phyloP scores from a whole-genome alignment of 164 flowering plant genomes.

The Taxillus chinensis region DNA sequence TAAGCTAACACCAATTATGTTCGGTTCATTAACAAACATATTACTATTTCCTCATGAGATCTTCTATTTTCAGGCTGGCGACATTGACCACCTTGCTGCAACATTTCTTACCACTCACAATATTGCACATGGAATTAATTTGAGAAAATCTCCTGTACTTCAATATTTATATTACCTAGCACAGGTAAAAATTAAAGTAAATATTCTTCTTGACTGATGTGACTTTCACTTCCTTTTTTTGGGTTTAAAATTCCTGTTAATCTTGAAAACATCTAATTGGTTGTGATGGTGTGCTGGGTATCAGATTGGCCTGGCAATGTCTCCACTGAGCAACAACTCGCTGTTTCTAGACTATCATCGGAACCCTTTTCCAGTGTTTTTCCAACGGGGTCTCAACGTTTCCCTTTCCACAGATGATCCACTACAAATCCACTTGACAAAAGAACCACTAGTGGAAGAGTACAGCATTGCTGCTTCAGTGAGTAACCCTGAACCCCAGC shows the following conservation, averaged over 20 bases:
- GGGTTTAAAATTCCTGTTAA: not conserved
- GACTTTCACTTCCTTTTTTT: not conserved
- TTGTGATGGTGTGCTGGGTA: slow-evolving; percentile 8
- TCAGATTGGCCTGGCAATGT: slow-evolving; percentile 97
- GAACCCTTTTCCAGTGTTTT: slow-evolving; percentile 84
- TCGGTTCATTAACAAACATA: not conserved
- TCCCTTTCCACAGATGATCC: slow-evolving; percentile 99
- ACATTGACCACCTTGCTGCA: slow-evolving; percentile 96
- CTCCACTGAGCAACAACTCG: slow-evolving; percentile 97
- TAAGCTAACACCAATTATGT: not conserved
- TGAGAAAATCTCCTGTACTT: slow-evolving; percentile 94
- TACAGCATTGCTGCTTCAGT: slow-evolving; percentile 99
- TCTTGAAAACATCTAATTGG: slow-evolving; percentile 3
- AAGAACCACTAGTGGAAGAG: slow-evolving; percentile 95
- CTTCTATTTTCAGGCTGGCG: slow-evolving; percentile 70
- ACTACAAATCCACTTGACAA: slow-evolving; percentile 90
- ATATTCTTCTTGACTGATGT: not conserved
- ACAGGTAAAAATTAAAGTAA: slow-evolving; percentile 37
- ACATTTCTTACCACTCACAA: slow-evolving; percentile 79
- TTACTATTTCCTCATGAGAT: slow-evolving; percentile 9
- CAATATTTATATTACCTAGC: slow-evolving; percentile 90
- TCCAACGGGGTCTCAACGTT: slow-evolving; percentile 86
- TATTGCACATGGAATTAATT: slow-evolving; percentile 93
- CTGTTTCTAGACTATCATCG: slow-evolving; percentile 82
- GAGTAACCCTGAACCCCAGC: slow-evolving; percentile 19